Percentiles rank a stretch among this genome's conserved stretches.
These are phyloP conservation scores for Botrytis tulipae DNA, from an alignment of 2,329 filamentous ascomycete genomes.

Conservation along the genomic window DNA sequence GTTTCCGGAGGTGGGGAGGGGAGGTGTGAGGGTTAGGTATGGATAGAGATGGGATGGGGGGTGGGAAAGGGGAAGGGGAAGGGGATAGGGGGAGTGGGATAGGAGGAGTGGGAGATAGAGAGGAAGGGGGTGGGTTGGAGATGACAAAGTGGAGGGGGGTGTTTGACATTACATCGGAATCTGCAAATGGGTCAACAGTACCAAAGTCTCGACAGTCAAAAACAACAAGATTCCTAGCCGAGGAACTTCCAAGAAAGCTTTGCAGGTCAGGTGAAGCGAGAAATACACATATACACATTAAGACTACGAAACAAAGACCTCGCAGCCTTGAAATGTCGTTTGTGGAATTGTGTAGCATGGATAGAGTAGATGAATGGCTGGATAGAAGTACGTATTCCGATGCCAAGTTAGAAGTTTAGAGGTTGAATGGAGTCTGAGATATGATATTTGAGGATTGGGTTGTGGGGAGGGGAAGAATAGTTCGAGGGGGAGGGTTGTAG, in stretches of 20 bases:
- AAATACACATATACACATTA: neutral
- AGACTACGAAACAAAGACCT: neutral
- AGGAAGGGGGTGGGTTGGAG: neutral
- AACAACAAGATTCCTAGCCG: neutral
- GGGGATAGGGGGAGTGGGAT: rapidly evolving
- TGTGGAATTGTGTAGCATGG: no score
- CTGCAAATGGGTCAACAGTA: neutral
- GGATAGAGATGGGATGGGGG: neutral
- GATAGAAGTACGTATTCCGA: no score
- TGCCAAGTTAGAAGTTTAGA: no score
- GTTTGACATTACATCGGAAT: rapidly evolving
- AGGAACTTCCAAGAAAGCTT: neutral
- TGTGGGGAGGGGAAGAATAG: no score
- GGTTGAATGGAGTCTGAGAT: no score
- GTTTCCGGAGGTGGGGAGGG: constrained; percentile 7
- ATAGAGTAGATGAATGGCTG: no score
- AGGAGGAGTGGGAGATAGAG: no score
- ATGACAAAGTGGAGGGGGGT: rapidly evolving
- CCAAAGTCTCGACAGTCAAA: neutral
- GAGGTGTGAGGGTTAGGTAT: constrained; percentile 15
- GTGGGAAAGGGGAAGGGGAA: no score
- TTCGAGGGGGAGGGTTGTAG: no score
- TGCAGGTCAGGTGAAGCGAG: neutral
- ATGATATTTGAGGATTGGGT: no score
- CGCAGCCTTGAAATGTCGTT: no score